Percentiles rank a stretch among this genome's conserved stretches.
Conservation (phyloP, 2,329 filamentous ascomycete genomes). For the Thielaviopsis cerberus region DNA sequence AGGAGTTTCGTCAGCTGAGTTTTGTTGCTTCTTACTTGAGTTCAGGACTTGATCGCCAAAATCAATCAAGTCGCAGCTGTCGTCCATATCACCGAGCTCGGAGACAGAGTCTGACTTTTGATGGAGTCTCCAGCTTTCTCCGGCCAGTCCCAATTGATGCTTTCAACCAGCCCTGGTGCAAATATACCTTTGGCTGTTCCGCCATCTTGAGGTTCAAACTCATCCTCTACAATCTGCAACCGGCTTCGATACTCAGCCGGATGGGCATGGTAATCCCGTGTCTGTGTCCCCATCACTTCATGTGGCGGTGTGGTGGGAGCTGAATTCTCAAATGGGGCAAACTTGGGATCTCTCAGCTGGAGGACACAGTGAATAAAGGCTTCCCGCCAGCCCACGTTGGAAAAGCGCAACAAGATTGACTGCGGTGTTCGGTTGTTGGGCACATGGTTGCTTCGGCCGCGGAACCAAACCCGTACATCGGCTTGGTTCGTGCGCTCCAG, state of each 20-base stretch:
- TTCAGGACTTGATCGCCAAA: background rate
- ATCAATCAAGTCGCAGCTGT: background rate
- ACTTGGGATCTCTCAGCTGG: background rate
- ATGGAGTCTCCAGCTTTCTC: too few species aligned
- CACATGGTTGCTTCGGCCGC: background rate
- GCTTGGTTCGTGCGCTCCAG: background rate
- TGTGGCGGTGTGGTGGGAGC: background rate
- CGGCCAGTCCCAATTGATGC: background rate
- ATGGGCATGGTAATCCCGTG: background rate
- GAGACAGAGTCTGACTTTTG: background rate
- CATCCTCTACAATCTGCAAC: background rate
- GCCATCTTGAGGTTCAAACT: background rate
- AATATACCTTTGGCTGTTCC: too few species aligned
- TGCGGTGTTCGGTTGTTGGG: background rate
- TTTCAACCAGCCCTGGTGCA: too few species aligned
- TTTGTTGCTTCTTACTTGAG: background rate
- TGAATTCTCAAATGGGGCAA: background rate
- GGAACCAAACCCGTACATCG: background rate
- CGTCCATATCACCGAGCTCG: too few species aligned
- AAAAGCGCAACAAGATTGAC: background rate
- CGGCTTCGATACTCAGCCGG: background rate
- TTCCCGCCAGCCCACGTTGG: background rate
- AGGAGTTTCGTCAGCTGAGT: background rate
- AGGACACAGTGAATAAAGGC: background rate
- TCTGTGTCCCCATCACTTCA: background rate